Percentiles rank a stretch among this genome's conserved stretches.
Evolutionary conservation across 192 early-diverging fungal species (phyloP).

Genomic region (Radiomyces spectabilis): DNA sequence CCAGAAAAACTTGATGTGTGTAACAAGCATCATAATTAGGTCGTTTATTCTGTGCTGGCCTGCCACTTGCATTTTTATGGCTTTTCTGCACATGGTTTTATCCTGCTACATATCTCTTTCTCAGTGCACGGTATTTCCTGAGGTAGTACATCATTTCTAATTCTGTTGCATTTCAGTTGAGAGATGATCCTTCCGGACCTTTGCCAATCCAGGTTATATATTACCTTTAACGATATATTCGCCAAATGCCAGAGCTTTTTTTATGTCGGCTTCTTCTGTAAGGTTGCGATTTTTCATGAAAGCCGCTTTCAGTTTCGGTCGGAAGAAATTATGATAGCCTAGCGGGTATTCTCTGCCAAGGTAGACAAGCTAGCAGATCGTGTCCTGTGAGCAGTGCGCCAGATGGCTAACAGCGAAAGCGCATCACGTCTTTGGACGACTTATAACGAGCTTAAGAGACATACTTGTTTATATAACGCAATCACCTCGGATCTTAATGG

Average conservation of each 20-base stretch:
- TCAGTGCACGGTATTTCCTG: slow-evolving; percentile 32
- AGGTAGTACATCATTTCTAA: slow-evolving; percentile 36
- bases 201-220: slow-evolving; percentile 2
- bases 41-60: no score
- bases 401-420: no score
- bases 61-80: no score
- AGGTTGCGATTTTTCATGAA: slow-evolving; percentile 35
- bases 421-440: no score
- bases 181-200: slow-evolving; percentile 2
- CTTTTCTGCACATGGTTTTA: no score
- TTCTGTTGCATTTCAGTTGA: slow-evolving; percentile 15
- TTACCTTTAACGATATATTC: slow-evolving; percentile 40
- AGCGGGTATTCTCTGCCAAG: slow-evolving; percentile 37
- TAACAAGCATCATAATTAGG: no score
- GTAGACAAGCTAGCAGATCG: slow-evolving; percentile 21
- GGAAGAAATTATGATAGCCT: slow-evolving; percentile 33
- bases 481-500: slow-evolving; percentile 24
- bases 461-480: slow-evolving; percentile 29
- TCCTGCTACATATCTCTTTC: slow-evolving; percentile 25
- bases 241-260: slow-evolving; percentile 25
- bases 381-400: neutral
- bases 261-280: slow-evolving; percentile 24
- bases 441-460: neutral
- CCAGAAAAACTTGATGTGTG: no score
- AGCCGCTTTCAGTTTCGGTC: slow-evolving; percentile 31